Percentiles rank a stretch among this genome's conserved stretches.
Evolutionary conservation across 2,329 filamentous ascomycete species (phyloP).

Genomic region (Fusarium virguliforme): DNA sequence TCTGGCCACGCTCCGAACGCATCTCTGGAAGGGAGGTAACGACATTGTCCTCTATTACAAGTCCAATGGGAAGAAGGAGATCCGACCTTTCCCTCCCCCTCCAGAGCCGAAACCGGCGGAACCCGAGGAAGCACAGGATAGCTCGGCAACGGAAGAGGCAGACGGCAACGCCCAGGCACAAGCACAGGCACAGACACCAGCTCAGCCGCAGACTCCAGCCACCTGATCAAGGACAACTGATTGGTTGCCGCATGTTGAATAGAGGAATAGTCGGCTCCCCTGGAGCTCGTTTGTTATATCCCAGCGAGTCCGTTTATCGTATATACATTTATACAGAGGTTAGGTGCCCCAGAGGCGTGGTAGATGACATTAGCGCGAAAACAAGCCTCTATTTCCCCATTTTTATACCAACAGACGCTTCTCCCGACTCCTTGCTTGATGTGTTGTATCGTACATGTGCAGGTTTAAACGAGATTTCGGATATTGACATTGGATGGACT

Average conservation of each 20-base stretch:
- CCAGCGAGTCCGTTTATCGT: conserved; percentile 40
- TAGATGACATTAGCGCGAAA: conserved; percentile 49
- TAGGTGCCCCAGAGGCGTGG: conserved; percentile 41
- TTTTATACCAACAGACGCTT: conserved; percentile 17
- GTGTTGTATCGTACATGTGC: conserved; percentile 42
- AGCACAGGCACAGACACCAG: conserved; percentile 15
- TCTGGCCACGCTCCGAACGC: conserved; percentile 90
- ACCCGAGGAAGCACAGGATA: conserved; percentile 43
- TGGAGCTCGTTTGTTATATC: conserved; percentile 17
- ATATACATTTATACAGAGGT: conserved; percentile 50
- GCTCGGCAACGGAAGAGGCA: conserved; percentile 36
- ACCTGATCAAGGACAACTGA: conserved; percentile 22
- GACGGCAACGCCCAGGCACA: conserved; percentile 30
- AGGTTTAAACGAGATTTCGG: conserved; percentile 17
- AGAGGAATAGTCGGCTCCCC: background rate
- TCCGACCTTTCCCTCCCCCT: conserved; percentile 57
- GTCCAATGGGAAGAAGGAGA: conserved; percentile 85
- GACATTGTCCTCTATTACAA: conserved; percentile 95
- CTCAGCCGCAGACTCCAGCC: conserved; percentile 16
- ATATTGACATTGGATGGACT: background rate
- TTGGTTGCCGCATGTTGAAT: conserved; percentile 13
- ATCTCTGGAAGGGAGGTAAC: conserved; percentile 95
- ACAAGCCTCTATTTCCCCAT: conserved; percentile 34
- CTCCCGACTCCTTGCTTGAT: conserved; percentile 35
- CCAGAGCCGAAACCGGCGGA: conserved; percentile 41